Conservation (phyloP, 2,329 filamentous ascomycete species). For the Annulohypoxylon truncatum region DNA sequence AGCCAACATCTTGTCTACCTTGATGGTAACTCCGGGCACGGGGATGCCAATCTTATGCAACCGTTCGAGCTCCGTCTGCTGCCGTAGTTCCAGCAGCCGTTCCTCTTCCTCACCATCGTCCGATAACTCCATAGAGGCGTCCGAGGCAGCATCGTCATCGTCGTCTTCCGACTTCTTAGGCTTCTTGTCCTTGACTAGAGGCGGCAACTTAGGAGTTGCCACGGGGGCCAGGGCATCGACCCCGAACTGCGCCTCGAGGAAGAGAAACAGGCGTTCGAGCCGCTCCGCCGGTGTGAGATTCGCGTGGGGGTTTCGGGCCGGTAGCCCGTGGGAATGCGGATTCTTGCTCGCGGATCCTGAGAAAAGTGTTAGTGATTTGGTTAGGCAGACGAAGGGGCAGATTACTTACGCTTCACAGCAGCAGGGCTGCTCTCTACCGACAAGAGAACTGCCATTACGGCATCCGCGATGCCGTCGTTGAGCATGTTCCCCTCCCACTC, state of each 20-base stretch:
- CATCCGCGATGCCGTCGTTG: conserved; percentile 98
- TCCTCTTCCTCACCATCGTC: conserved; percentile 56
- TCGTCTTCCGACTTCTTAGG: conserved; percentile 46
- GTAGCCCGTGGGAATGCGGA: conserved; percentile 62
- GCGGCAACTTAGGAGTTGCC: conserved; percentile 68
- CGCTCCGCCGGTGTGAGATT: conserved; percentile 78
- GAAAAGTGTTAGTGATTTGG: conserved; percentile 56
- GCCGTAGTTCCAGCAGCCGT: conserved; percentile 63
- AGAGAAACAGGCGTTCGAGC: conserved; percentile 88
- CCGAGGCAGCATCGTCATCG: conserved; percentile 51
- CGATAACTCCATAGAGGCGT: conserved; percentile 53
- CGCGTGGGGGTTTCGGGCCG: conserved; percentile 76
- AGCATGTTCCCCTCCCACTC: conserved; percentile 99
- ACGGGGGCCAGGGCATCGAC: conserved; percentile 84
- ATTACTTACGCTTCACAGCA: conserved; percentile 83
- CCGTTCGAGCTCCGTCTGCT: conserved; percentile 76
- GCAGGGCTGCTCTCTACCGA: conserved; percentile 94
- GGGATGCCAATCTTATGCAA: conserved; percentile 88
- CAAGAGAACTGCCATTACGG: conserved; percentile 91
- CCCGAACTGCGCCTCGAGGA: conserved; percentile 97
- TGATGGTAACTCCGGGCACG: conserved; percentile 88
- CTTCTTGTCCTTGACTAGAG: conserved; percentile 52
- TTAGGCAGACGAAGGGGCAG: conserved; percentile 12
- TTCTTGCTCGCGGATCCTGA: conserved; percentile 70
- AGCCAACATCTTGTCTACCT: conserved; percentile 87